Base-by-base conservation (phyloP, 192 early-diverging fungal genomes). In the Coemansia aciculifera region DNA sequence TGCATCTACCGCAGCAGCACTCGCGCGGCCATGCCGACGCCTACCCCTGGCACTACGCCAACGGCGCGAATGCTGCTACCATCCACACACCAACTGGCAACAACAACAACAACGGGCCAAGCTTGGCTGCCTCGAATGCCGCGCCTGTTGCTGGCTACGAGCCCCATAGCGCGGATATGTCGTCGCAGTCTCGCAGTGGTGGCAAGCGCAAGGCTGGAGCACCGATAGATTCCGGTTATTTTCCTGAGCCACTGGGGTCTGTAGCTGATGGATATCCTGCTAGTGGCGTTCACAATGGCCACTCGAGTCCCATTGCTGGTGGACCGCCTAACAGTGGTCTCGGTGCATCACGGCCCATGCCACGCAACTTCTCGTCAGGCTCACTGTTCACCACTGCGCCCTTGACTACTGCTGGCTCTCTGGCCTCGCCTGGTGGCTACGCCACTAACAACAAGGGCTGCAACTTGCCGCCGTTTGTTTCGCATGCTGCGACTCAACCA, bases 171-270 rank as follows among this genome's bases (percentile, higher is more conserved):
- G 27, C 19, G 39, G 60, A 59, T n/a, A 46, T 46, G 42, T 49
- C 59, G n/a, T 66, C 49, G 43, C 75, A 78, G 59, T 19, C 64
- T 3, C 62, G 64, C 12, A 40, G 32, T 31, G 64, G 73, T 61
- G 62, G 67, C 46, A 79, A 79, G 73, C 78, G 78, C 69, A 74
- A 79, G 63, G 66, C 66, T 36, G 71, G 71, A 23, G 69, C 48
- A 3, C 77, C 68, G 13, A 64, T 75, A 5, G 78, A 81, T 63
- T 75, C 73, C 37, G 78, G 78, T 4, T 81, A 75, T 56, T 81
- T 81, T 61, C 78, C 78, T 3, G 78, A 81, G 13, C 7, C 67
- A 17, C 49, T 67, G 10, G 59, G 59, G 59, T 60, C 59, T 12
- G 59, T 60, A 60, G 59, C 59, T 0, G 59, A 60, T n/a, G 21